Conservation (phyloP, 1,284 basidiomycete genomes). For the Cryptococcus sp. region DNA sequence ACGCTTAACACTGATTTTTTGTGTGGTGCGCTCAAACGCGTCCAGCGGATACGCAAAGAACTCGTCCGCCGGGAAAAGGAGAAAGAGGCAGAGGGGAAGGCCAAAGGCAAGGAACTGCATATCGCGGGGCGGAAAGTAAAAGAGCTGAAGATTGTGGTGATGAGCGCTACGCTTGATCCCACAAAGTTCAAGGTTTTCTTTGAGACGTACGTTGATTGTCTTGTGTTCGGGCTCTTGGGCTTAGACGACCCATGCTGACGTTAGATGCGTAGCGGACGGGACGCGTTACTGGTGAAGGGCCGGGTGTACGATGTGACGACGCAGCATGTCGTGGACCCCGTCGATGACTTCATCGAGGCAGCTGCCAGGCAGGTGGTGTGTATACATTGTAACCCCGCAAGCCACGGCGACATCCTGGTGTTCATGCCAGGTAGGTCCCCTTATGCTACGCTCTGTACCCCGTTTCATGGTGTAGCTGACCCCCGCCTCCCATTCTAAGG, state of each 20-base stretch:
- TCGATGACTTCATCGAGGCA: slow-evolving; percentile 83
- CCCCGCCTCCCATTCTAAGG: slow-evolving; percentile 51
- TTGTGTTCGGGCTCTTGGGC: too few species aligned
- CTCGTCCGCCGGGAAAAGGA: slow-evolving; percentile 45
- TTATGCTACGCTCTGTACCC: too few species aligned
- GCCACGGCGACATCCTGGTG: slow-evolving; percentile 77
- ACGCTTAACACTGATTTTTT: slow-evolving; percentile 91
- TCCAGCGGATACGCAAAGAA: slow-evolving; percentile 67
- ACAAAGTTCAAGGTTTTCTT: slow-evolving; percentile 90
- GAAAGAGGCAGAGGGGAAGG: slow-evolving; percentile 50
- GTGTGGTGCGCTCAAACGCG: slow-evolving; percentile 86
- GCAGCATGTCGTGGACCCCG: slow-evolving; percentile 67
- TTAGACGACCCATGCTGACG: background rate
- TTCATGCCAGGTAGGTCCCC: slow-evolving; percentile 76
- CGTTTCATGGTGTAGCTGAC: background rate
- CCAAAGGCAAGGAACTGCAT: slow-evolving; percentile 25
- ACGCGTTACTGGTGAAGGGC: slow-evolving; percentile 85
- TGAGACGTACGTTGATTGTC: slow-evolving; percentile 58
- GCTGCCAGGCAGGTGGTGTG: slow-evolving; percentile 87
- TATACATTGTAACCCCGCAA: slow-evolving; percentile 71
- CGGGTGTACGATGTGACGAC: slow-evolving; percentile 88
- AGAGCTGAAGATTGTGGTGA: slow-evolving; percentile 82
- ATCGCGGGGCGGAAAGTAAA: slow-evolving; percentile 43
- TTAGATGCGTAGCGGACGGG: slow-evolving; percentile 17
- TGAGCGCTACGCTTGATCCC: slow-evolving; percentile 96